These are phyloP conservation scores for Xenoacremonium recifei DNA, from an alignment of 2,329 filamentous ascomycete species.

Conservation along the genomic window DNA sequence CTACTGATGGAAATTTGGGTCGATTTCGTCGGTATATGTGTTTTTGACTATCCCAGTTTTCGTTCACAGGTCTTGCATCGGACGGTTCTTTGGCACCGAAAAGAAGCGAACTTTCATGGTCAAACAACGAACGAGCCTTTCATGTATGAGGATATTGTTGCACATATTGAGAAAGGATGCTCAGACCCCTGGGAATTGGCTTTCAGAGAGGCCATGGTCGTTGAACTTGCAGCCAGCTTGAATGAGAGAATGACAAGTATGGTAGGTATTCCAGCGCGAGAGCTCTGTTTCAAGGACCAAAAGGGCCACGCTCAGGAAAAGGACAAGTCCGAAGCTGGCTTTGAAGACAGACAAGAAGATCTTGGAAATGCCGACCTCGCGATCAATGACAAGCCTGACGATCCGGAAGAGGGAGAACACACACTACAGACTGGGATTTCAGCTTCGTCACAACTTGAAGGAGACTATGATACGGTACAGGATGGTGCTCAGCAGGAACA, in stretches of 20 bases:
- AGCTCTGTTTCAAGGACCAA: neutral
- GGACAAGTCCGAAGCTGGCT: neutral
- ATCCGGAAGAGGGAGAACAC: neutral
- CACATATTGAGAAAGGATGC: neutral
- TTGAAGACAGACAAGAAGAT: neutral
- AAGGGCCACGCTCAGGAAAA: neutral
- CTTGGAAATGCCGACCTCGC: neutral
- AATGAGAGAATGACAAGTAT: neutral
- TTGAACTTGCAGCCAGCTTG: neutral
- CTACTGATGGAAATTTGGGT: neutral
- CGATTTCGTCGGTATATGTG: neutral
- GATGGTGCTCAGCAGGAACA: neutral
- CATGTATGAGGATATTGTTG: neutral
- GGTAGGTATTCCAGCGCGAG: neutral
- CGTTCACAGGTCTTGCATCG: neutral
- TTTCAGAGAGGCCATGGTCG: neutral
- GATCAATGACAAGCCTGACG: neutral
- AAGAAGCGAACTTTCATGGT: neutral
- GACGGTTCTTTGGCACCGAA: neutral
- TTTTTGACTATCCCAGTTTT: neutral
- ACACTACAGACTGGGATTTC: neutral
- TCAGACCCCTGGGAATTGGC: neutral
- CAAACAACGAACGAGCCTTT: neutral
- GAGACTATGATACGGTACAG: neutral
- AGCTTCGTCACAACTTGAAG: neutral